phyloP scores from a whole-genome alignment of 2,329 filamentous ascomycete species.

The Exutisphaerella laricina region DNA sequence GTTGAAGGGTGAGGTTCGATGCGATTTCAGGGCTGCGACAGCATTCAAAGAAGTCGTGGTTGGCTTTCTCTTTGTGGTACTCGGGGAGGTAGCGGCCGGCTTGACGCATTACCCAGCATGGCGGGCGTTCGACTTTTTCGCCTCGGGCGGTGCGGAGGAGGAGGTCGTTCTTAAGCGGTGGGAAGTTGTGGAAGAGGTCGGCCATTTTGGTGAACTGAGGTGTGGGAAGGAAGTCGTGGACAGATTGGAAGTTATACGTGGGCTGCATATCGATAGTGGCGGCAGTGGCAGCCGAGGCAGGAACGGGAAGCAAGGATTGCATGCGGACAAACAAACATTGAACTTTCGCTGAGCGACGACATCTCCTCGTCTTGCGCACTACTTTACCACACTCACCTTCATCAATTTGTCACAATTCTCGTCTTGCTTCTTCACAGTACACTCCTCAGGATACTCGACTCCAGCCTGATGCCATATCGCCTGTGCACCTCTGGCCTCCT shows the following conservation, averaged over 20 bases:
- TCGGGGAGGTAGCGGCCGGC: conserved; percentile 96
- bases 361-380: too few relatives aligned
- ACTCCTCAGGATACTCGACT: too few relatives aligned
- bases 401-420: too few relatives aligned
- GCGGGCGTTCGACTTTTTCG: conserved; percentile 83
- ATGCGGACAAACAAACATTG: too few relatives aligned
- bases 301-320: not conserved
- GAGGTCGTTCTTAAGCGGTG: conserved; percentile 86
- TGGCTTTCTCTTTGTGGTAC: conserved; percentile 91
- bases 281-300: not conserved
- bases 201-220: conserved; percentile 3
- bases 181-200: conserved; percentile 51
- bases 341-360: too few relatives aligned
- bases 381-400: too few relatives aligned
- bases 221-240: not conserved
- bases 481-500: too few relatives aligned
- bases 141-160: conserved; percentile 85
- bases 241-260: not conserved
- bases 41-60: conserved; percentile 93
- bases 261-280: not conserved
- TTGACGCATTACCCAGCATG: conserved; percentile 99
- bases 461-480: too few relatives aligned
- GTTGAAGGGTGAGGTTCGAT: conserved; percentile 88
- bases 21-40: conserved; percentile 90
- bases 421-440: too few relatives aligned